Evolutionary conservation across 2,329 filamentous ascomycete genomes (phyloP).

Genomic region (Hypoxylon sp.): DNA sequence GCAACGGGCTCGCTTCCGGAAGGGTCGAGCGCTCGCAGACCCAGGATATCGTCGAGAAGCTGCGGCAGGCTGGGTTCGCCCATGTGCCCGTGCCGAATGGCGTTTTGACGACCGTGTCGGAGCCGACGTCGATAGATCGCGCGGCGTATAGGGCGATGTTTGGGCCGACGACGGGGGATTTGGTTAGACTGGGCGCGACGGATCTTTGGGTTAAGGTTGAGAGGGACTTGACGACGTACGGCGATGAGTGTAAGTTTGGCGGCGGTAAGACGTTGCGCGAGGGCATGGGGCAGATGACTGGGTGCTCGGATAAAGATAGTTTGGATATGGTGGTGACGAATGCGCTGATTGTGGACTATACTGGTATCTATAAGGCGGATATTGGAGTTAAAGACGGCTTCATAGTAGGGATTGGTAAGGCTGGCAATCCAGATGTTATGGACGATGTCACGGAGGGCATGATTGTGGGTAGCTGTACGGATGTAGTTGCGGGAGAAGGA

Average conservation of each 20-base stretch:
- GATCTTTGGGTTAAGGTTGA: conserved; percentile 94
- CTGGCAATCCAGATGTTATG: conserved; percentile 98
- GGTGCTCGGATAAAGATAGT: conserved; percentile 77
- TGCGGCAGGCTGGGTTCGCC: conserved; percentile 82
- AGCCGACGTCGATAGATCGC: conserved; percentile 79
- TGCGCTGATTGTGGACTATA: conserved; percentile 90
- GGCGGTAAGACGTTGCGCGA: conserved; percentile 94
- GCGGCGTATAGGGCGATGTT: conserved; percentile 90
- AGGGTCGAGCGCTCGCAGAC: conserved; percentile 74
- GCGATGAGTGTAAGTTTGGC: conserved; percentile 95
- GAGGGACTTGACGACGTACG: conserved; percentile 85
- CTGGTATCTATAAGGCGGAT: conserved; percentile 95
- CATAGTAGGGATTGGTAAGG: conserved; percentile 92
- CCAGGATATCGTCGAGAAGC: conserved; percentile 75
- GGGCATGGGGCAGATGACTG: conserved; percentile 94
- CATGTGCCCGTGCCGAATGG: conserved; percentile 78
- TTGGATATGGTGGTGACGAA: conserved; percentile 92
- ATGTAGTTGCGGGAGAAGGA: conserved; percentile 91
- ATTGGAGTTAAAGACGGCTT: conserved; percentile 91
- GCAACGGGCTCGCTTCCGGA: conserved; percentile 84
- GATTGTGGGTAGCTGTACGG: conserved; percentile 89
- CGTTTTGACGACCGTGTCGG: conserved; percentile 65
- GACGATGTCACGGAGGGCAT: conserved; percentile 83
- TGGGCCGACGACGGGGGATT: conserved; percentile 89
- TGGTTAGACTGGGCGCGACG: conserved; percentile 85